A percentile compares a stretch with the other conserved stretches of the same genome.
Conservation (phyloP, 2,329 filamentous ascomycete genomes). For the Xylaria sp. region DNA sequence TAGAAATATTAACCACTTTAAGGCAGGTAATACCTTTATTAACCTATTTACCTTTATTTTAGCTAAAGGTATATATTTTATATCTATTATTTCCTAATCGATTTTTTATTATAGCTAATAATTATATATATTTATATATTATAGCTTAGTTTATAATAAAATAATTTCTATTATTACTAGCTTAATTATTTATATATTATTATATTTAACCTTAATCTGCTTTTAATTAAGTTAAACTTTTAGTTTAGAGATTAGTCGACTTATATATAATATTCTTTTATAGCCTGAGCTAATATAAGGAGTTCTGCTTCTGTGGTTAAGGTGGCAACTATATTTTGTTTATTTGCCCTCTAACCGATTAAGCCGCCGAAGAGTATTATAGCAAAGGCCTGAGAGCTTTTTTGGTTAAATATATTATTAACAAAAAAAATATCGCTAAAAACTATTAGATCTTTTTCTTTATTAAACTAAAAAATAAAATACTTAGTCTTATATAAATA, state of each 20-base stretch:
- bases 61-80: too few species aligned
- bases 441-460: not conserved
- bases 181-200: too few species aligned
- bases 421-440: slow-evolving; percentile 18
- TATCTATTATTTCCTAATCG: too few species aligned
- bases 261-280: slow-evolving; percentile 19
- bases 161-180: too few species aligned
- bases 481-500: not conserved
- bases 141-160: too few species aligned
- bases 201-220: too few species aligned
- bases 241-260: not conserved
- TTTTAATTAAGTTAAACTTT: too few species aligned
- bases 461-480: not conserved
- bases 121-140: too few species aligned
- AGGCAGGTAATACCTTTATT: too few species aligned
- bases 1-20: too few species aligned
- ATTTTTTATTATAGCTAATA: too few species aligned
- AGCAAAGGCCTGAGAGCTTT: slow-evolving; percentile 21
- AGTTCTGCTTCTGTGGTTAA: slow-evolving; percentile 20
- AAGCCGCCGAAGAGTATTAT: slow-evolving; percentile 18
- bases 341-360: slow-evolving; percentile 19
- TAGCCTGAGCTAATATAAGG: slow-evolving; percentile 13
- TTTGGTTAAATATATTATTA: slow-evolving; percentile 10
- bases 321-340: slow-evolving; percentile 15
- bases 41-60: too few species aligned